Conservation (phyloP, 306 rosid genomes). For the Acmispon strigosus region DNA sequence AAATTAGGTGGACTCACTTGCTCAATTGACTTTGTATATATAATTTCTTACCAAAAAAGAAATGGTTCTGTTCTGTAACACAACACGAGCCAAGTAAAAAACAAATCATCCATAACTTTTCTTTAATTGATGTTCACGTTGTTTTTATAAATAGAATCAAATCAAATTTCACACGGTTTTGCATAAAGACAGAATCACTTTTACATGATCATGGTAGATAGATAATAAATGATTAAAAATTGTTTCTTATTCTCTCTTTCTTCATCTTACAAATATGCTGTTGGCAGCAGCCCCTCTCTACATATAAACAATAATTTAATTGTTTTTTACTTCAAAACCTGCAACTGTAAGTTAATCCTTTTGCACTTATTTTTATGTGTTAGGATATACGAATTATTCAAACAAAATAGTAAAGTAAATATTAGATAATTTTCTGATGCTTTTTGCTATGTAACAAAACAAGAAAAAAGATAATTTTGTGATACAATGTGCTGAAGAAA, state of each 20-base stretch:
- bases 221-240: background rate
- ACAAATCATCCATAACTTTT: background rate
- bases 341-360: background rate
- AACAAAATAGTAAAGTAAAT: slow-evolving; percentile 6
- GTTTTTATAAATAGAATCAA: background rate
- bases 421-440: slow-evolving; percentile 22
- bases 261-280: background rate
- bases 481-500: slow-evolving; percentile 14
- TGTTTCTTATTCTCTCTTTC: background rate
- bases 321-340: slow-evolving; percentile 10
- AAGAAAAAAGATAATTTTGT: too few relatives aligned
- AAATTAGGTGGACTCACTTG: slow-evolving; percentile 40
- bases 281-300: background rate
- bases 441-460: too few relatives aligned
- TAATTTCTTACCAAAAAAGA: background rate
- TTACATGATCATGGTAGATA: background rate
- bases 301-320: background rate
- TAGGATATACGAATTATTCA: background rate
- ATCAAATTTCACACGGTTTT: background rate
- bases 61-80: background rate
- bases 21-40: slow-evolving; percentile 36
- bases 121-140: background rate
- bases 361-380: background rate
- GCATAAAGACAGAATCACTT: background rate
- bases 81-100: slow-evolving; percentile 9